A percentile compares a stretch with the other conserved stretches of the same genome.
These are phyloP conservation scores for Boletus pseudopeckii DNA, from an alignment of 768 basidiomycete genomes.

Conservation along the genomic window DNA sequence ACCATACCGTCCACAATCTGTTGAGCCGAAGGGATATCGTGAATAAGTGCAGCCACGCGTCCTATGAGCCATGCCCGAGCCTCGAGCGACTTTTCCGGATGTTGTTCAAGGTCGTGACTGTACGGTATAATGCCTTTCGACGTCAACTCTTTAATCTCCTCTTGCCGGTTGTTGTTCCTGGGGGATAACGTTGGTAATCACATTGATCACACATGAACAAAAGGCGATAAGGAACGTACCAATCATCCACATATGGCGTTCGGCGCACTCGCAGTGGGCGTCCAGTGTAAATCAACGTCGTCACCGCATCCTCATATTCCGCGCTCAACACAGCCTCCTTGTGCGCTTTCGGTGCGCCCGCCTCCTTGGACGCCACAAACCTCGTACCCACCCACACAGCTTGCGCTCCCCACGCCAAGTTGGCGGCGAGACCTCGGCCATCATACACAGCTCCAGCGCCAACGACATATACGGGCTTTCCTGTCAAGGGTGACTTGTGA, in stretches of 20 bases:
- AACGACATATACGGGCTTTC: slow-evolving; percentile 80
- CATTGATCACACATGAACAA: not conserved
- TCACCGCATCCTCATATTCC: slow-evolving; percentile 73
- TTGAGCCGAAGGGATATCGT: slow-evolving; percentile 80
- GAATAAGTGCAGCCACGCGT: slow-evolving; percentile 67
- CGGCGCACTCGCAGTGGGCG: slow-evolving; percentile 83
- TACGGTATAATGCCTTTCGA: slow-evolving; percentile 80
- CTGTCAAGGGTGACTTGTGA: slow-evolving; percentile 73
- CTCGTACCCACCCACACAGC: slow-evolving; percentile 89
- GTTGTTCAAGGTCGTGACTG: slow-evolving; percentile 65
- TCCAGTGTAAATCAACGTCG: slow-evolving; percentile 88
- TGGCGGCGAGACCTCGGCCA: slow-evolving; percentile 82
- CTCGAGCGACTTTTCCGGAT: slow-evolving; percentile 74
- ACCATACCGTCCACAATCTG: slow-evolving; percentile 82
- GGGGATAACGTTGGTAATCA: not conserved
- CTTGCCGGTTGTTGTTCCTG: slow-evolving; percentile 75
- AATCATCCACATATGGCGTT: slow-evolving; percentile 82
- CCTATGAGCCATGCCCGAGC: slow-evolving; percentile 81
- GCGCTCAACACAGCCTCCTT: slow-evolving; percentile 74
- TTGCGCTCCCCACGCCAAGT: slow-evolving; percentile 85
- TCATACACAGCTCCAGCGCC: slow-evolving; percentile 93
- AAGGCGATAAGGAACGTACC: slow-evolving; percentile 43
- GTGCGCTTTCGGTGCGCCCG: slow-evolving; percentile 78
- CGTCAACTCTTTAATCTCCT: slow-evolving; percentile 80
- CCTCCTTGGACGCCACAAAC: slow-evolving; percentile 81